phyloP scores from a whole-genome alignment of 2,329 filamentous ascomycete genomes.

The Penicillium brasilianum region DNA sequence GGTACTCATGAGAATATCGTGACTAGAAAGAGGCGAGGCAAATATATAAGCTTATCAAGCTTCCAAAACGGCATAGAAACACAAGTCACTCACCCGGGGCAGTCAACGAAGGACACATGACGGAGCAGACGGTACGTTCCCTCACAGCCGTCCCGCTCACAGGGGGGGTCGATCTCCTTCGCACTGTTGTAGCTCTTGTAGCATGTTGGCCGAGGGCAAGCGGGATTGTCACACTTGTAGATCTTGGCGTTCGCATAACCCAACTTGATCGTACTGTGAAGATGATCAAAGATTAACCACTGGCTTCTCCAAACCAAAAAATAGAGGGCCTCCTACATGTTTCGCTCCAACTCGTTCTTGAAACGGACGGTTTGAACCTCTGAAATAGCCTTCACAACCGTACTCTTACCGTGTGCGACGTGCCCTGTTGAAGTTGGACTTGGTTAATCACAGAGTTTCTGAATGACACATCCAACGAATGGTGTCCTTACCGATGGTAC shows the following conservation, averaged over 20 bases:
- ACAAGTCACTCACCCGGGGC: conserved; percentile 58
- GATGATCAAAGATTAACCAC: not conserved
- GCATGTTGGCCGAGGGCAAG: conserved; percentile 92
- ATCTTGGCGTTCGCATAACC: conserved; percentile 99
- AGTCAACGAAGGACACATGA: conserved; percentile 97
- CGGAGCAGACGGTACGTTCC: conserved; percentile 87
- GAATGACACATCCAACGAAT: conserved; percentile 53
- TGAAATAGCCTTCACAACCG: conserved; percentile 98
- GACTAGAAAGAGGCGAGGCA: conserved; percentile 58
- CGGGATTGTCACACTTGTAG: conserved; percentile 93
- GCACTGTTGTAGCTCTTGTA: conserved; percentile 98
- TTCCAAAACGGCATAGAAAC: no score
- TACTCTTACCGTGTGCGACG: conserved; percentile 76
- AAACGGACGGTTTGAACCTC: conserved; percentile 98
- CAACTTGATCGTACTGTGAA: conserved; percentile 82
- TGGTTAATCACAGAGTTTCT: not conserved
- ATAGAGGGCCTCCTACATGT: conserved; percentile 61
- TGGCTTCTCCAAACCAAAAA: not conserved
- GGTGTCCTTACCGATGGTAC: conserved; percentile 90
- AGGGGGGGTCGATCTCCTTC: conserved; percentile 96
- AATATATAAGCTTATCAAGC: not conserved
- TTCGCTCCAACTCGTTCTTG: conserved; percentile 99
- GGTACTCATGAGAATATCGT: conserved; percentile 99
- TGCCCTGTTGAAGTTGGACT: not conserved
- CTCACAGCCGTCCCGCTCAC: conserved; percentile 87